Percentiles rank a stretch among this genome's conserved stretches.
These are phyloP conservation scores for Neurospora sp. DNA, from an alignment of 495 filamentous ascomycete species.

Conservation along the genomic window DNA sequence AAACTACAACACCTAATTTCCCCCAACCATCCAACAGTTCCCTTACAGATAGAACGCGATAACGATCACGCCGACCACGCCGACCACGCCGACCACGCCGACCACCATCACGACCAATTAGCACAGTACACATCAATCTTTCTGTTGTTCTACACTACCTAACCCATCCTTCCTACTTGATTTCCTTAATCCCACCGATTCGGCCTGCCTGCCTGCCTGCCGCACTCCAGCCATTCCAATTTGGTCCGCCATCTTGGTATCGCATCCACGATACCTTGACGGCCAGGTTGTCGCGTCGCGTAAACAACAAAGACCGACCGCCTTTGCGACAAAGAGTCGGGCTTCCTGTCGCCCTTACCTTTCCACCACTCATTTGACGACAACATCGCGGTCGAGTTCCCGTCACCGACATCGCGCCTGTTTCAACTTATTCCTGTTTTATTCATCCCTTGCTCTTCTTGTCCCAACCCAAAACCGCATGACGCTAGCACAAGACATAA, in stretches of 20 bases:
- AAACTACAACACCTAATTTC: background rate
- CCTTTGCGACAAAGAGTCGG: background rate
- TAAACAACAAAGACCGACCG: background rate
- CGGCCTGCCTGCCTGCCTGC: background rate
- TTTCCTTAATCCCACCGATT: background rate
- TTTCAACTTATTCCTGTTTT: background rate
- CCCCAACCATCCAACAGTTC: background rate
- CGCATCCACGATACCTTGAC: background rate
- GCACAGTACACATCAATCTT: background rate
- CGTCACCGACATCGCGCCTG: background rate
- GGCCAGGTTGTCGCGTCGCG: background rate
- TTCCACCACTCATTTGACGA: background rate
- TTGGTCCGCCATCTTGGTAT: background rate
- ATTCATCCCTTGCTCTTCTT: conserved; percentile 17
- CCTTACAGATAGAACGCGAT: background rate
- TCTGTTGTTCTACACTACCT: too few relatives aligned
- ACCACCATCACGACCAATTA: background rate
- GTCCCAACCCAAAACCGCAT: conserved; percentile 9
- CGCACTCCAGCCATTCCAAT: background rate
- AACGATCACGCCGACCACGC: background rate
- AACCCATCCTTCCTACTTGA: background rate
- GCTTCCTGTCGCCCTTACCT: background rate
- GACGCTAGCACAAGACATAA: conserved; percentile 15
- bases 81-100: background rate
- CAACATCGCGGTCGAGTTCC: background rate